Conservation (phyloP, 2,329 filamentous ascomycete genomes). For the Chaetomium globosum region DNA sequence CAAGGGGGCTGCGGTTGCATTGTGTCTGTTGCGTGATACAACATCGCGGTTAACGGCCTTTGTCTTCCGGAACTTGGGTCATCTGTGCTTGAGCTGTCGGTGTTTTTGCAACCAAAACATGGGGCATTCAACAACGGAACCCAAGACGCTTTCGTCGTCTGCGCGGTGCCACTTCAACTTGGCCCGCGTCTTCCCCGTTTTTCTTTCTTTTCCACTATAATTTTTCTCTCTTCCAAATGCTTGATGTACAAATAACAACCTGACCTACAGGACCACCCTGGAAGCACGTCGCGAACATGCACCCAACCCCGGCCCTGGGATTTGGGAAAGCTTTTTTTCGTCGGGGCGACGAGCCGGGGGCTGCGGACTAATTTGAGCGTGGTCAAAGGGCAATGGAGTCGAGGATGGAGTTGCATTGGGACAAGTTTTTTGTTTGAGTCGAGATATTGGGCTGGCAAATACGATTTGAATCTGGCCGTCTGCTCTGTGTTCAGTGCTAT, state of each 20-base stretch:
- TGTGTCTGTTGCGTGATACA: constrained; percentile 64
- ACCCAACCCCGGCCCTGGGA: not conserved
- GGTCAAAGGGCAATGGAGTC: not conserved
- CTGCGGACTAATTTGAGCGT: not conserved
- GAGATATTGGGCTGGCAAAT: not conserved
- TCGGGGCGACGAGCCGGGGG: not conserved
- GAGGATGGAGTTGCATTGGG: not conserved
- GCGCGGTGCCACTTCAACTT: constrained; percentile 68
- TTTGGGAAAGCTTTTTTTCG: not conserved
- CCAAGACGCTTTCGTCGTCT: constrained; percentile 64
- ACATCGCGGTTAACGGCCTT: constrained; percentile 64
- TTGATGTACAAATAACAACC: constrained; percentile 6
- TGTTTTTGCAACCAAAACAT: constrained; percentile 87
- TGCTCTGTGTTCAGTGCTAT: not conserved
- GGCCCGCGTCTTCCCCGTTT: constrained; percentile 51
- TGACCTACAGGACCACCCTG: constrained; percentile 13
- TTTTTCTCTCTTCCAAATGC: constrained; percentile 32
- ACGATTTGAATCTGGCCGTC: not conserved
- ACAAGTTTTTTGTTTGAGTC: not conserved
- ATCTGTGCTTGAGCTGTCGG: constrained; percentile 70
- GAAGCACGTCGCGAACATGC: not conserved
- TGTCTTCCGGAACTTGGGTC: constrained; percentile 60
- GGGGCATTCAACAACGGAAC: constrained; percentile 75
- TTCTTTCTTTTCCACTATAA: constrained; percentile 34
- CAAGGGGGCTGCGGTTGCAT: constrained; percentile 36